These are phyloP conservation scores for Rachicladosporium sp. DNA, from an alignment of 2,329 filamentous ascomycete genomes.

Conservation along the genomic window DNA sequence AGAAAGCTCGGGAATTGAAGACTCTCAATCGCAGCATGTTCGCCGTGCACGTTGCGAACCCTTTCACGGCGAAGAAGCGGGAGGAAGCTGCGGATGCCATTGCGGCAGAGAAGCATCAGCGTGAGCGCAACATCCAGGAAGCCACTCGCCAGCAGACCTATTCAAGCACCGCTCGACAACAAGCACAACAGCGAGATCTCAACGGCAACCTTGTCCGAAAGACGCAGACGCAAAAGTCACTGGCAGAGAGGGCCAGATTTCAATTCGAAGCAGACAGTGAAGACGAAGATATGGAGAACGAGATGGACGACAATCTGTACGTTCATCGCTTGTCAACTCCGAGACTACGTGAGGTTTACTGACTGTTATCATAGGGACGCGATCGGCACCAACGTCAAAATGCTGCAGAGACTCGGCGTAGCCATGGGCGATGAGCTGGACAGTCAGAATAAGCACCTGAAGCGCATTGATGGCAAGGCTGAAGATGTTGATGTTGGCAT, in stretches of 20 bases:
- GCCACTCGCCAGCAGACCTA: conserved; percentile 45
- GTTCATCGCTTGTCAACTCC: too few relatives aligned
- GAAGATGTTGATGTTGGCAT: conserved; percentile 56
- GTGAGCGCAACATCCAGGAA: conserved; percentile 27
- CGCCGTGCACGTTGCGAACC: conserved; percentile 37
- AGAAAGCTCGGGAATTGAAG: conserved; percentile 72
- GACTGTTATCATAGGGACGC: conserved; percentile 29
- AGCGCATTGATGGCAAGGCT: conserved; percentile 56
- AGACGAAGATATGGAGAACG: conserved; percentile 48
- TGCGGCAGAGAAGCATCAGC: conserved; percentile 1
- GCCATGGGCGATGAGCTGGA: conserved; percentile 67
- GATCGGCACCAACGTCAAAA: conserved; percentile 48
- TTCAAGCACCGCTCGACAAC: conserved; percentile 45
- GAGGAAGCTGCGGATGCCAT: conserved; percentile 8
- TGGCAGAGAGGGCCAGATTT: conserved; percentile 58
- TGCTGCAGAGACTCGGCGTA: conserved; percentile 60
- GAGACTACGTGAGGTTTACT: conserved; percentile 1
- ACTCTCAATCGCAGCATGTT: conserved; percentile 86
- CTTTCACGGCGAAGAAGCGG: conserved; percentile 56
- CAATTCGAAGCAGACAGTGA: conserved; percentile 66
- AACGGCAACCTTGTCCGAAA: conserved; percentile 34
- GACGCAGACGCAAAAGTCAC: conserved; percentile 29
- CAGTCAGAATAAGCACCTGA: conserved; percentile 64
- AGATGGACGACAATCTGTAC: conserved; percentile 47
- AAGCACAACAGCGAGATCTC: conserved; percentile 42